phyloP scores from a whole-genome alignment of 108 stramenopile genomes.

The Stephanodiscus minutulus region DNA sequence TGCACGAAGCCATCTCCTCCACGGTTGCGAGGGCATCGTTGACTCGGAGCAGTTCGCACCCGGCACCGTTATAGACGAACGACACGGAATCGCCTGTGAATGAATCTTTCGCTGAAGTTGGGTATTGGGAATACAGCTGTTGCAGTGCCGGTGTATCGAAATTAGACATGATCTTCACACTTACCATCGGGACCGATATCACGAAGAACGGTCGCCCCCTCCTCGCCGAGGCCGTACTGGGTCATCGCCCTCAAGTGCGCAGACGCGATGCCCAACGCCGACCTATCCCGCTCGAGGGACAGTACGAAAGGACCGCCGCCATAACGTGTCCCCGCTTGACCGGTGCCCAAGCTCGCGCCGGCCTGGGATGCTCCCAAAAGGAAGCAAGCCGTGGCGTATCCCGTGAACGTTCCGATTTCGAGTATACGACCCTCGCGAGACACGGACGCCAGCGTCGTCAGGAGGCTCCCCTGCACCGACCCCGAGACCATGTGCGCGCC shows the following conservation, averaged over 20 bases:
- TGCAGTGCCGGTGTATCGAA: neutral
- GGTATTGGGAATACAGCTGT: neutral
- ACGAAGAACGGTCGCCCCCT: slow-evolving; percentile 51
- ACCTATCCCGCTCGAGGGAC: slow-evolving; percentile 77
- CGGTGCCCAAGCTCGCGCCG: slow-evolving; percentile 37
- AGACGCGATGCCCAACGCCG: slow-evolving; percentile 74
- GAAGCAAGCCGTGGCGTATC: slow-evolving; percentile 90
- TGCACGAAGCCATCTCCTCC: slow-evolving; percentile 68
- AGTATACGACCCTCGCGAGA: slow-evolving; percentile 77
- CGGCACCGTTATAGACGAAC: slow-evolving; percentile 48
- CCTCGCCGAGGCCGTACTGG: slow-evolving; percentile 59
- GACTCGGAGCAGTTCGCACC: slow-evolving; percentile 67
- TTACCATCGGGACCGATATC: slow-evolving; percentile 24
- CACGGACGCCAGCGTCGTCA: slow-evolving; percentile 78
- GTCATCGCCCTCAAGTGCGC: slow-evolving; percentile 68
- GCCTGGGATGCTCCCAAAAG: slow-evolving; percentile 72
- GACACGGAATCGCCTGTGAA: slow-evolving; percentile 42
- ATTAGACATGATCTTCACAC: neutral
- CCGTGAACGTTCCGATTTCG: slow-evolving; percentile 93
- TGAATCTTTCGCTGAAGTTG: slow-evolving; percentile 17
- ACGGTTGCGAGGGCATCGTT: slow-evolving; percentile 80
- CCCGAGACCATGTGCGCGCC: slow-evolving; percentile 92
- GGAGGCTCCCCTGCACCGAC: slow-evolving; percentile 75
- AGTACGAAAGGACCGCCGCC: slow-evolving; percentile 72
- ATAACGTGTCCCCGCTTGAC: slow-evolving; percentile 33